A percentile compares a stretch with the other conserved stretches of the same genome.
Conservation (phyloP, 2,329 filamentous ascomycete species). For the Neofusicoccum ribis region DNA sequence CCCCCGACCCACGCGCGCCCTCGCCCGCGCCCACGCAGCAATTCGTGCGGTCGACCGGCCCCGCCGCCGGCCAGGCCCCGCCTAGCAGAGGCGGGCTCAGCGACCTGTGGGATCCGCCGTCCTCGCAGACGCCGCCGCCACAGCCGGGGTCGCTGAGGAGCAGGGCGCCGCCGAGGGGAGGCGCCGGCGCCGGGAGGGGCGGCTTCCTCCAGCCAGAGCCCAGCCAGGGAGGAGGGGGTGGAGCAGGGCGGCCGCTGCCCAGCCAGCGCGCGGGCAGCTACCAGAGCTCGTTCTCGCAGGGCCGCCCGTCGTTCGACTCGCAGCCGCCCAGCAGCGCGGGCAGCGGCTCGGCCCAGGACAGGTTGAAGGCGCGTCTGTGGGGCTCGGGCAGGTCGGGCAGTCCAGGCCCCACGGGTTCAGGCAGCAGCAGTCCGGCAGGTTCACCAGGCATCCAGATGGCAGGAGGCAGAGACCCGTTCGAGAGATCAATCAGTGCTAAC, state of each 20-base stretch:
- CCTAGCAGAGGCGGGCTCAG: conserved; percentile 52
- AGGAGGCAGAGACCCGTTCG: conserved; percentile 29
- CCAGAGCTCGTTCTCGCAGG: conserved; percentile 53
- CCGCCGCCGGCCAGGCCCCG: conserved; percentile 31
- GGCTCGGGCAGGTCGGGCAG: conserved; percentile 63
- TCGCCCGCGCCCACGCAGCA: conserved; percentile 49
- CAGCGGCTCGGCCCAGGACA: conserved; percentile 67
- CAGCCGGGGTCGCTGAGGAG: conserved; percentile 45
- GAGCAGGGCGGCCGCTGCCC: conserved; percentile 58
- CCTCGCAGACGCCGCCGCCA: conserved; percentile 38
- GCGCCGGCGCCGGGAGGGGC: conserved; percentile 37
- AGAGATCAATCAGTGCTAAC: conserved; percentile 24
- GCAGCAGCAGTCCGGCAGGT: conserved; percentile 18
- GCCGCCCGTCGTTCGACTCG: conserved; percentile 39
- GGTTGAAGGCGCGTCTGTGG: conserved; percentile 78
- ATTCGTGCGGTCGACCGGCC: conserved; percentile 46
- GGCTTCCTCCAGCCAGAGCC: conserved; percentile 27
- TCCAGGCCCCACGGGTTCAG: conserved; percentile 39
- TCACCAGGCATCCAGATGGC: conserved; percentile 9
- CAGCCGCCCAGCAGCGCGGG: conserved; percentile 40
- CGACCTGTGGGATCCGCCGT: conserved; percentile 59
- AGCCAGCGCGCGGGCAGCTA: conserved; percentile 75
- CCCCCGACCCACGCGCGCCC: conserved; percentile 79
- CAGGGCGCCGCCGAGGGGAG: conserved; percentile 45
- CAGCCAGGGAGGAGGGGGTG: conserved; percentile 35